Conservation (phyloP, 139 green algal species). For the Nannochloris sp. region DNA sequence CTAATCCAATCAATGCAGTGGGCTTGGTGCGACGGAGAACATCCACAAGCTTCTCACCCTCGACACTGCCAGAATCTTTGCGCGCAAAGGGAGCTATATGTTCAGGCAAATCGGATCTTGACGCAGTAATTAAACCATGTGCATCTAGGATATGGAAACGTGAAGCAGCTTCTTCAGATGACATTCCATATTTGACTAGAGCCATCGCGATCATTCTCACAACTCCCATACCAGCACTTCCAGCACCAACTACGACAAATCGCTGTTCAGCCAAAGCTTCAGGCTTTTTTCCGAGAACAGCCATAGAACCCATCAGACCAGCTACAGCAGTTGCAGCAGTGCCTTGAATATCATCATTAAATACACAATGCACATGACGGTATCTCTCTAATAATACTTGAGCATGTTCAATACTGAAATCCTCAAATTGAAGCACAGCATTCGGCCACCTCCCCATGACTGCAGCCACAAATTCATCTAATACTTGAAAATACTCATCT, state of each 20-base stretch:
- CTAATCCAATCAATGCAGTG: slow-evolving; percentile 76
- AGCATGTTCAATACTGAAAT: slow-evolving; percentile 58
- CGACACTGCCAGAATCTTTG: slow-evolving; percentile 15
- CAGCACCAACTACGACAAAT: slow-evolving; percentile 56
- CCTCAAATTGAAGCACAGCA: slow-evolving; percentile 69
- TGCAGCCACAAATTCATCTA: slow-evolving; percentile 68
- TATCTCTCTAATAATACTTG: slow-evolving; percentile 58
- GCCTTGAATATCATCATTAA: slow-evolving; percentile 75
- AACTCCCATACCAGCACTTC: slow-evolving; percentile 63
- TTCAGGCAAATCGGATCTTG: slow-evolving; percentile 23
- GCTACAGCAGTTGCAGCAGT: slow-evolving; percentile 51
- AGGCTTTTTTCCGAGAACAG: slow-evolving; percentile 19
- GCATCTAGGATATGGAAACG: slow-evolving; percentile 68
- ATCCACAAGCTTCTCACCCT: slow-evolving; percentile 53
- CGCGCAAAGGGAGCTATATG: slow-evolving; percentile 65
- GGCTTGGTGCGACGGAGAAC: slow-evolving; percentile 56
- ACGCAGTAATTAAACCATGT: slow-evolving; percentile 47
- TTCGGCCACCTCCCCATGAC: slow-evolving; percentile 54
- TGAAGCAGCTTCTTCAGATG: slow-evolving; percentile 33
- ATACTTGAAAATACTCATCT: slow-evolving; percentile 58
- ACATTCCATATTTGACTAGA: slow-evolving; percentile 64
- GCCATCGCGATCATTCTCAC: slow-evolving; percentile 42
- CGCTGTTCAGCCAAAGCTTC: slow-evolving; percentile 50
- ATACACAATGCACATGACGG: slow-evolving; percentile 46
- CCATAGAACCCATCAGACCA: slow-evolving; percentile 53